These are phyloP conservation scores for Rubia tinctorum DNA, from an alignment of 305 asterid genomes.

Conservation along the genomic window DNA sequence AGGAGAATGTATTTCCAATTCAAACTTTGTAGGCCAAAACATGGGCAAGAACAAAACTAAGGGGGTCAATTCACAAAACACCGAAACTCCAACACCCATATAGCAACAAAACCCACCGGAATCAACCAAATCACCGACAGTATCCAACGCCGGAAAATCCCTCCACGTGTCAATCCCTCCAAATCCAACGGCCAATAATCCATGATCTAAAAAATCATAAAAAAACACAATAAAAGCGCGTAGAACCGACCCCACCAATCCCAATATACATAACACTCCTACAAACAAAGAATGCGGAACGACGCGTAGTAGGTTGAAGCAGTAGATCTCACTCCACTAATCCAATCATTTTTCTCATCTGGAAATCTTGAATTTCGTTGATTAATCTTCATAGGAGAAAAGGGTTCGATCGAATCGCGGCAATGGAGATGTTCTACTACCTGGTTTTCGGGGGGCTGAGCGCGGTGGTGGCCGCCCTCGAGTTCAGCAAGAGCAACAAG, in stretches of 20 bases:
- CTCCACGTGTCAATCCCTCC: conserved; percentile 6
- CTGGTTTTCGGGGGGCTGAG: conserved; percentile 70
- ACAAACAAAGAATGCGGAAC: neutral
- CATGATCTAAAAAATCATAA: neutral
- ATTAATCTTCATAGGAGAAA: conserved; percentile 9
- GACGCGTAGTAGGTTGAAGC: neutral
- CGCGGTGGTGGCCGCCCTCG: conserved; percentile 73
- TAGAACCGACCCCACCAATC: neutral
- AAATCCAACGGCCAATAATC: neutral
- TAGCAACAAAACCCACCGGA: neutral
- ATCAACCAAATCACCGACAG: conserved; percentile 10
- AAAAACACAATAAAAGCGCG: conserved; percentile 10
- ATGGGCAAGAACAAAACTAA: neutral
- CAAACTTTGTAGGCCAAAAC: neutral
- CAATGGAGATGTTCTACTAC: conserved; percentile 88
- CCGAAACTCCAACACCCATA: neutral
- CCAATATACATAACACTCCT: neutral
- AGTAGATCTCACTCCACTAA: conserved; percentile 12
- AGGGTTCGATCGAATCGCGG: conserved; percentile 6
- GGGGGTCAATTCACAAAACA: neutral
- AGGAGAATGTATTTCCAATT: neutral
- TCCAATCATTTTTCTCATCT: neutral
- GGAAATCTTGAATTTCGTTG: neutral
- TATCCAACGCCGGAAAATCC: neutral
- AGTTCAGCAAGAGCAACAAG: conserved; percentile 80